Evolutionary conservation across 768 basidiomycete genomes (phyloP), one percentile per base, ranked within the genome.

Genomic region (Trametes coccinea): DNA sequence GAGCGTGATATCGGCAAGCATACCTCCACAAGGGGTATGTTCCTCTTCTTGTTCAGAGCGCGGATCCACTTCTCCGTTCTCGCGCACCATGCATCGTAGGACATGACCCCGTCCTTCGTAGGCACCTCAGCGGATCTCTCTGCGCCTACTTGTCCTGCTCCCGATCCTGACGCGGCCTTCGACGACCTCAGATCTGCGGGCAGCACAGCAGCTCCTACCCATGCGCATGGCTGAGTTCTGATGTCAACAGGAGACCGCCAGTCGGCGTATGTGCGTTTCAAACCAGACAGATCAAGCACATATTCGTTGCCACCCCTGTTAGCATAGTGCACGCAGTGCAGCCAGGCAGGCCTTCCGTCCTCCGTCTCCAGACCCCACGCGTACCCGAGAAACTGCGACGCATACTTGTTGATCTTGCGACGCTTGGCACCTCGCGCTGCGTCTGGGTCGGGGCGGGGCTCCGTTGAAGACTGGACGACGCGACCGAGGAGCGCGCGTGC

Each of bases 341-440:
- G 16, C 49, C 49, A 50, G 6, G 30, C 8, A 13, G 49, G 30
- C 30, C n/a, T 8, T 17, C 44, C 49, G 4, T 14, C 30, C 14
- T n/a, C 31, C 5, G 49, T 50, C 49, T 50, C 30, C 2, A 50
- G 31, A 5, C 49, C 49, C 49, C 49, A 50, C 10, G 49, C 49
- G 14, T 33, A 50, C 11, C 49, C 49, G 5, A 50, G 31, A 5
- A 11, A 1, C 31, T 50, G 49, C 31, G 49, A 14, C 14, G 31
- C 49, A 31, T 31, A 50, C 49, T 50, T 50, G 31, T 50, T 50
- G 30, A 50, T 33, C 49, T 50, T 50, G 49, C 49, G 49, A 16
- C 49, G 49, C 31, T 50, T 50, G 5, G 10, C 34, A 10, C 34
- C 34, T 37, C 5, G 34, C 6, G 8, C 49, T 50, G 29, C 49